Evolutionary conservation across 169 alveolate species (phyloP).

Genomic region (Plasmodium sp.): DNA sequence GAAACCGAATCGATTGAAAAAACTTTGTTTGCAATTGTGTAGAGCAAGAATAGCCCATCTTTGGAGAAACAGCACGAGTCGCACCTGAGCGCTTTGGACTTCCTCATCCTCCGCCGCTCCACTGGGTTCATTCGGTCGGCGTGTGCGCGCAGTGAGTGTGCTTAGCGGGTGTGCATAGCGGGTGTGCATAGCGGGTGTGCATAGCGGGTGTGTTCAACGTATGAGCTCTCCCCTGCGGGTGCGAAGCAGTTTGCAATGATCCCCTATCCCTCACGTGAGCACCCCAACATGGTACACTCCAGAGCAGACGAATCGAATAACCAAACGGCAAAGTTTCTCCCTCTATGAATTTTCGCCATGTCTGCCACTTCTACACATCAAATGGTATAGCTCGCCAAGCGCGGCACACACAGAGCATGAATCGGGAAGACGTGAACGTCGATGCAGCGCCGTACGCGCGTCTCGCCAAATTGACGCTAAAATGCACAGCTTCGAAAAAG

Average conservation of each 20-base stretch:
- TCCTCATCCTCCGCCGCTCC: background rate
- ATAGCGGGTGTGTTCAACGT: background rate
- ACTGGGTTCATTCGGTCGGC: background rate
- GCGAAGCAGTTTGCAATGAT: background rate
- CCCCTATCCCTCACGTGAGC: background rate
- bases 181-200: background rate
- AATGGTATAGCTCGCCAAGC: background rate
- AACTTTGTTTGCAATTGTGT: constrained; percentile 15
- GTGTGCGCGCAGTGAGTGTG: too few relatives aligned
- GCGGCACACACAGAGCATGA: background rate
- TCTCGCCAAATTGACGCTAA: background rate
- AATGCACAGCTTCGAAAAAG: background rate
- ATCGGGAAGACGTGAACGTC: background rate
- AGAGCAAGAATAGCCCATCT: constrained; percentile 29
- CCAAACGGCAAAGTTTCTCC: background rate
- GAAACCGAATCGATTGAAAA: constrained; percentile 8
- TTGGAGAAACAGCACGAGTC: constrained; percentile 34
- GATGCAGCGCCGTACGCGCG: background rate
- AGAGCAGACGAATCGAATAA: background rate
- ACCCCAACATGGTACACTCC: background rate
- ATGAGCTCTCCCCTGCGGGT: background rate
- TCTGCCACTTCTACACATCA: background rate
- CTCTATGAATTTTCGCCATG: background rate
- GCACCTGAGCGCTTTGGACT: background rate
- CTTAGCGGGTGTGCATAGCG: too few relatives aligned